These are phyloP conservation scores for Dunaliella primolecta DNA, from an alignment of 139 green algal genomes.

Conservation along the genomic window DNA sequence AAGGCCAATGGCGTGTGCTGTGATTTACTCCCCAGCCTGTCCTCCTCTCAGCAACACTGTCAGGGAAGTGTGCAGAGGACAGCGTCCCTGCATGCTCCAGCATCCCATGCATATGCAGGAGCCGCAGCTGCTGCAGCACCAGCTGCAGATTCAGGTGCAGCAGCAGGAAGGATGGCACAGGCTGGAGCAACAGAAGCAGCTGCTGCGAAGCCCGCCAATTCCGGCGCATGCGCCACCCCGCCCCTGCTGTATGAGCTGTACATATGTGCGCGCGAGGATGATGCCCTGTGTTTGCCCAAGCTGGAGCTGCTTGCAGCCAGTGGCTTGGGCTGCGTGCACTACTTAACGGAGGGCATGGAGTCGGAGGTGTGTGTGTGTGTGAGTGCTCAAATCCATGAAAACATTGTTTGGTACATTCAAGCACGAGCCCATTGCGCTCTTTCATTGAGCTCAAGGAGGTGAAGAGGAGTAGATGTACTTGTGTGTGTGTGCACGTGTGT, in stretches of 20 bases:
- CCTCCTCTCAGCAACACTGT: no score
- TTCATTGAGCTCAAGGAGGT: neutral
- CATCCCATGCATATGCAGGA: conserved; percentile 2
- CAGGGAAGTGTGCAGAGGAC: neutral
- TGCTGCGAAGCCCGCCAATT: no score
- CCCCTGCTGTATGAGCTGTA: conserved; percentile 26
- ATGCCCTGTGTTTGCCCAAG: conserved; percentile 16
- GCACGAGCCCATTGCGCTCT: neutral
- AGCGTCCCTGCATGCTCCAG: neutral
- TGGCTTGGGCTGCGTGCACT: conserved; percentile 26
- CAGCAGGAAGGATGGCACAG: neutral
- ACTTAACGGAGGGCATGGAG: conserved; percentile 13
- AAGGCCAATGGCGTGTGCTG: no score
- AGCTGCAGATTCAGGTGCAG: neutral
- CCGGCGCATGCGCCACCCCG: neutral
- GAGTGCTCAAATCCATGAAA: neutral
- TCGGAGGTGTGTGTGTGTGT: conserved; percentile 11
- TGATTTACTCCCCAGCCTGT: no score
- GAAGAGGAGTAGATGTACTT: neutral
- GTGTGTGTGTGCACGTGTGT: neutral
- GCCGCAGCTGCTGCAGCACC: conserved; percentile 9
- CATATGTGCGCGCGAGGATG: conserved; percentile 17
- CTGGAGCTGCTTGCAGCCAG: conserved; percentile 24
- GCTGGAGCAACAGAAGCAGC: no score
- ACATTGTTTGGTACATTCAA: neutral